Conservation (phyloP, 2,329 filamentous ascomycete species). For the Clonostachys chloroleuca region DNA sequence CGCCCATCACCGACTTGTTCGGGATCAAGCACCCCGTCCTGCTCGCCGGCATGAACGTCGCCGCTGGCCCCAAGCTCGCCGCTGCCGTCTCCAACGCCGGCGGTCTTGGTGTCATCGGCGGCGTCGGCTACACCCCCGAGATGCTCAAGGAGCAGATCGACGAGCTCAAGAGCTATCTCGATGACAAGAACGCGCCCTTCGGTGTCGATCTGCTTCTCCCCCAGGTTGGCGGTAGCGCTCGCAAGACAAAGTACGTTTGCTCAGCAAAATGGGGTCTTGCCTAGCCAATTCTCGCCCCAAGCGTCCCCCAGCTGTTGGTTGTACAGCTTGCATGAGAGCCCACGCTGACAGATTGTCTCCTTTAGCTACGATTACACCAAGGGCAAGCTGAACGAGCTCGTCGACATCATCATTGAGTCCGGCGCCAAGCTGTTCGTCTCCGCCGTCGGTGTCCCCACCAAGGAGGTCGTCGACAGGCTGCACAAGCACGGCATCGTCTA, state of each 20-base stretch:
- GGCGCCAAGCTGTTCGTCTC: slow-evolving; percentile 93
- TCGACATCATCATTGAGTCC: slow-evolving; percentile 89
- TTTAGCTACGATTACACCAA: slow-evolving; percentile 98
- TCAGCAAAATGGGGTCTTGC: not conserved
- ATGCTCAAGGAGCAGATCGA: slow-evolving; percentile 95
- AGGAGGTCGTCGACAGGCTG: slow-evolving; percentile 81
- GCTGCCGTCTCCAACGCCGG: slow-evolving; percentile 97
- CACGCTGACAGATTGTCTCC: not conserved
- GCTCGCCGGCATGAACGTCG: slow-evolving; percentile 98
- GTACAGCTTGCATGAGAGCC: too few relatives aligned
- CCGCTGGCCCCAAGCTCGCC: slow-evolving; percentile 91
- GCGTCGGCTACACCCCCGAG: slow-evolving; percentile 91
- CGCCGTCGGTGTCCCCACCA: slow-evolving; percentile 90
- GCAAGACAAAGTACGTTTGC: slow-evolving; percentile 77
- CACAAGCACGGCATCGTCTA: slow-evolving; percentile 86
- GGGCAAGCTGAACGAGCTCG: slow-evolving; percentile 88
- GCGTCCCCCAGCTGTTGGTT: not conserved
- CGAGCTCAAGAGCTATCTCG: slow-evolving; percentile 84
- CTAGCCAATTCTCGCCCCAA: slow-evolving; percentile 2
- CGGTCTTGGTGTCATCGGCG: slow-evolving; percentile 93
- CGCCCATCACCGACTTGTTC: slow-evolving; percentile 89
- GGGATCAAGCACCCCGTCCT: slow-evolving; percentile 96
- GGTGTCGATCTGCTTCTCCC: slow-evolving; percentile 91
- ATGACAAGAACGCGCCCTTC: slow-evolving; percentile 91
- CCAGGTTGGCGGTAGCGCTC: slow-evolving; percentile 88